These are phyloP conservation scores for Aspergillus fructus DNA, from an alignment of 2,329 filamentous ascomycete genomes.

Conservation along the genomic window DNA sequence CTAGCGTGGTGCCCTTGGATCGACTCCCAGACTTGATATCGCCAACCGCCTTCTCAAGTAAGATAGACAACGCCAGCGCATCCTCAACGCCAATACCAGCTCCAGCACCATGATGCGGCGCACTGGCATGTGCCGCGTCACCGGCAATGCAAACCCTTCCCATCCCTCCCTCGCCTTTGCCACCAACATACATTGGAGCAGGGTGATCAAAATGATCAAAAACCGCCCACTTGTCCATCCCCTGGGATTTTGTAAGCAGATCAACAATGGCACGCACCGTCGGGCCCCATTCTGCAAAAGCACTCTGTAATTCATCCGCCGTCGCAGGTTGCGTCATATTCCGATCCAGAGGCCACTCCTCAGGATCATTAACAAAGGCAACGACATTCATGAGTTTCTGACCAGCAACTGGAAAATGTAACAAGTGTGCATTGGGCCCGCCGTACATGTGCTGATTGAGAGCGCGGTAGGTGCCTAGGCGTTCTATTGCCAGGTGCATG, in stretches of 20 bases:
- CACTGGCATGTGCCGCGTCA: constrained; percentile 28
- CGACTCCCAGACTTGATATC: background rate
- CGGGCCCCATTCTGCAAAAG: constrained; percentile 32
- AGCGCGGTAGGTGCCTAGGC: constrained; percentile 52
- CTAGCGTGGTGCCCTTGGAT: background rate
- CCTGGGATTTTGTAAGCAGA: constrained; percentile 46
- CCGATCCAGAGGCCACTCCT: constrained; percentile 17
- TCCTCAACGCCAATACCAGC: constrained; percentile 29
- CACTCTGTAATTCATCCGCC: constrained; percentile 9
- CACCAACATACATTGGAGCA: constrained; percentile 41
- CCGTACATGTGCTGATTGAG: constrained; percentile 56
- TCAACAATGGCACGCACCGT: constrained; percentile 41
- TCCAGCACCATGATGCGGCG: constrained; percentile 28
- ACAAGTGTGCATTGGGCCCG: constrained; percentile 56
- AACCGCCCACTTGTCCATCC: constrained; percentile 56
- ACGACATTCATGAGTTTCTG: constrained; percentile 25
- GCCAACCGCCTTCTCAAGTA: constrained; percentile 8
- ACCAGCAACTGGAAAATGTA: constrained; percentile 51
- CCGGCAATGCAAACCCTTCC: constrained; percentile 21
- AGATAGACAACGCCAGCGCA: constrained; percentile 18
- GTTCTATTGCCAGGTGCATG: constrained; percentile 53
- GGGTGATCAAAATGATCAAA: constrained; percentile 52
- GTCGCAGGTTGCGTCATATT: constrained; percentile 18
- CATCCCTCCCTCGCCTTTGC: background rate
- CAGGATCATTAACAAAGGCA: constrained; percentile 22